Evolutionary conservation across 2,329 filamentous ascomycete genomes (phyloP), one percentile per base, ranked within the genome.

Genomic region (Phaeosphaeriaceae sp.): DNA sequence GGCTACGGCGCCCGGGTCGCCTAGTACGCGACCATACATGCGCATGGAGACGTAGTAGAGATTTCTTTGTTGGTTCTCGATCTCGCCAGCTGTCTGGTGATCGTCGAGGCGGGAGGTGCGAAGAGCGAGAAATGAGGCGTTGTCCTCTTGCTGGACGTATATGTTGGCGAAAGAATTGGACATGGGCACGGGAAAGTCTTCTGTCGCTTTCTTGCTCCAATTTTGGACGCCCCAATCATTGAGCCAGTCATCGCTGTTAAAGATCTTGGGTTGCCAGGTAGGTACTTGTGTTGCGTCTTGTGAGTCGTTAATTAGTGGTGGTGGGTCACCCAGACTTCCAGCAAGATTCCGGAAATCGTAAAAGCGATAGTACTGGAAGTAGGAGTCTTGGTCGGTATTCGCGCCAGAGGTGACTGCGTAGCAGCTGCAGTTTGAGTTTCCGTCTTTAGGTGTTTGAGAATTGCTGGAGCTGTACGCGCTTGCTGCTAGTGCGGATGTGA

Each of bases 291-390:
- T 69, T 8, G 63, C 56, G 9, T 63, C 58, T 52, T 72, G 61
- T 2, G 66, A 66, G 17, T 72, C 57, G 54, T 69, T 71, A 44
- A 75, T 58, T 24, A 68, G 51, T 32, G 71, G 70, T 10, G 74
- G 70, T 3, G 66, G 62, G 10, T 54, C 58, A 52, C 57, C 62
- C 49, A 71, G 70, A 47, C 75, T 72, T 49, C 64, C 68, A 17
- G 59, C 65, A 8, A 83, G 72, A 42, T 77, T 72, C 24, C 83
- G 81, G 63, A 85, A 85, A 69, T 85, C 83, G 74, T 79, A 84
- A 68, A 85, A 81, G 52, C 78, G 79, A 74, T 85, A 81, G 69
- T 84, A 78, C 49, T 81, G 78, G 64, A 85, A 85, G 70, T 82
- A 83, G 7, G 77, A 73, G 19, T 79, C 78, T 0, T 66, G 67